These are phyloP conservation scores for Epichloe baconii DNA, from an alignment of 2,329 filamentous ascomycete genomes.

Conservation along the genomic window DNA sequence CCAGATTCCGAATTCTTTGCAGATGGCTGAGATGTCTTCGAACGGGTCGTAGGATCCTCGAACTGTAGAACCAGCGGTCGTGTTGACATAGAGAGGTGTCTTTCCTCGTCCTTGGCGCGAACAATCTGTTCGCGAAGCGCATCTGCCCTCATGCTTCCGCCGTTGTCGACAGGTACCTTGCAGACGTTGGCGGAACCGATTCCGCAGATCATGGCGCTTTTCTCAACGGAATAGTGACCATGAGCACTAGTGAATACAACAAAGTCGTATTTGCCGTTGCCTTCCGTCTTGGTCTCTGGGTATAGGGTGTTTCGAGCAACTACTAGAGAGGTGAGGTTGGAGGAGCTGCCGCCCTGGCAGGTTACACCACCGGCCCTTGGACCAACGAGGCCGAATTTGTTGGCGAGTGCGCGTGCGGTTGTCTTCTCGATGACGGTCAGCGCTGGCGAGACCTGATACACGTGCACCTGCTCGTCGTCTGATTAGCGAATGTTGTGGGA, in stretches of 20 bases:
- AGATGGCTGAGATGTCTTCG: slow-evolving; percentile 53
- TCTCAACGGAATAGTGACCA: slow-evolving; percentile 90
- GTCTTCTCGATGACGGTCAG: slow-evolving; percentile 79
- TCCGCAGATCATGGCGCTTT: slow-evolving; percentile 83
- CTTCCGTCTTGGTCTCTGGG: slow-evolving; percentile 60
- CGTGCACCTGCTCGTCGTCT: slow-evolving; percentile 48
- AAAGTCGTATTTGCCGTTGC: slow-evolving; percentile 54
- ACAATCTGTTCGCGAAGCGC: slow-evolving; percentile 51
- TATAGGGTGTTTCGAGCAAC: slow-evolving; percentile 79
- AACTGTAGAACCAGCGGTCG: slow-evolving; percentile 89
- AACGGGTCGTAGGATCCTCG: slow-evolving; percentile 82
- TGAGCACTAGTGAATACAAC: slow-evolving; percentile 80
- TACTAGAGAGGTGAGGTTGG: slow-evolving; percentile 75
- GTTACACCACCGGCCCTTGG: slow-evolving; percentile 60
- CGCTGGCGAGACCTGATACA: slow-evolving; percentile 86
- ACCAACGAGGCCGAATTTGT: slow-evolving; percentile 62
- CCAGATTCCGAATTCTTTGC: slow-evolving; percentile 64
- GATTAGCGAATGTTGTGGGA: not conserved
- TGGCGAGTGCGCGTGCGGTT: slow-evolving; percentile 59
- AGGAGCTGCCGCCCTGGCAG: slow-evolving; percentile 71
- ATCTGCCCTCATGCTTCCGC: slow-evolving; percentile 57
- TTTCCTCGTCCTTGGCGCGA: slow-evolving; percentile 48
- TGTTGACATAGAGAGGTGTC: slow-evolving; percentile 89
- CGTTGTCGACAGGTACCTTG: slow-evolving; percentile 57
- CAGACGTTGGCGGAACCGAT: slow-evolving; percentile 65